These are phyloP conservation scores for Arthrobotrys musiformis DNA, from an alignment of 2,329 filamentous ascomycete species.

Conservation along the genomic window DNA sequence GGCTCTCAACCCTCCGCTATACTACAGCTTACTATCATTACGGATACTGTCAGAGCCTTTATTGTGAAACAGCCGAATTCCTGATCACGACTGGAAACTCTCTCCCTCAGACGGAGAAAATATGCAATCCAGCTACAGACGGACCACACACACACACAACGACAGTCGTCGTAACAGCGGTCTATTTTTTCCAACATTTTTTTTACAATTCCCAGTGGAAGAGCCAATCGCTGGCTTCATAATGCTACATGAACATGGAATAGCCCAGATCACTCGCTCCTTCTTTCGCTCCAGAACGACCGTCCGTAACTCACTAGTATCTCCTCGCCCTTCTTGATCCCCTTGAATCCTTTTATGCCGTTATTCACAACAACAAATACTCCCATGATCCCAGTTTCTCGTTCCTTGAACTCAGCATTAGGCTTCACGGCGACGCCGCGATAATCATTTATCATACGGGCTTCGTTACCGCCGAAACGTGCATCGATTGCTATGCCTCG, in stretches of 20 bases:
- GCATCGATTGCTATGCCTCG: slow-evolving; percentile 71
- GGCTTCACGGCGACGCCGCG: slow-evolving; percentile 66
- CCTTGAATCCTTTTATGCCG: slow-evolving; percentile 57
- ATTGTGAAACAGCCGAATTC: slow-evolving; percentile 43
- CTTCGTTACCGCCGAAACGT: slow-evolving; percentile 71
- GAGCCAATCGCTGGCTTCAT: neutral
- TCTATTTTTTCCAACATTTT: slow-evolving; percentile 24
- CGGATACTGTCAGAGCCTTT: slow-evolving; percentile 40
- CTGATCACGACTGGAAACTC: slow-evolving; percentile 12
- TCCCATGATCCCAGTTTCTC: slow-evolving; percentile 98
- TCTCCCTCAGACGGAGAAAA: slow-evolving; percentile 1
- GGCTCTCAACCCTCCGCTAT: slow-evolving; percentile 36
- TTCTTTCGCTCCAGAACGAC: slow-evolving; percentile 72
- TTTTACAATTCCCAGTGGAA: neutral
- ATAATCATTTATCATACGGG: slow-evolving; percentile 75
- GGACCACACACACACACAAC: neutral
- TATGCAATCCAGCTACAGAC: neutral
- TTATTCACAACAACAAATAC: slow-evolving; percentile 54
- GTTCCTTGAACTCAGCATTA: slow-evolving; percentile 86
- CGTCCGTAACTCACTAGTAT: slow-evolving; percentile 75
- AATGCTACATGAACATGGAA: slow-evolving; percentile 1
- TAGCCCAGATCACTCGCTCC: slow-evolving; percentile 56
- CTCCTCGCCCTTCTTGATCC: slow-evolving; percentile 71
- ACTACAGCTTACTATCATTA: slow-evolving; percentile 36
- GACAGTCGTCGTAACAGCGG: neutral